These are phyloP conservation scores for Alternaria alternata DNA, from an alignment of 2,329 filamentous ascomycete species.

Conservation along the genomic window DNA sequence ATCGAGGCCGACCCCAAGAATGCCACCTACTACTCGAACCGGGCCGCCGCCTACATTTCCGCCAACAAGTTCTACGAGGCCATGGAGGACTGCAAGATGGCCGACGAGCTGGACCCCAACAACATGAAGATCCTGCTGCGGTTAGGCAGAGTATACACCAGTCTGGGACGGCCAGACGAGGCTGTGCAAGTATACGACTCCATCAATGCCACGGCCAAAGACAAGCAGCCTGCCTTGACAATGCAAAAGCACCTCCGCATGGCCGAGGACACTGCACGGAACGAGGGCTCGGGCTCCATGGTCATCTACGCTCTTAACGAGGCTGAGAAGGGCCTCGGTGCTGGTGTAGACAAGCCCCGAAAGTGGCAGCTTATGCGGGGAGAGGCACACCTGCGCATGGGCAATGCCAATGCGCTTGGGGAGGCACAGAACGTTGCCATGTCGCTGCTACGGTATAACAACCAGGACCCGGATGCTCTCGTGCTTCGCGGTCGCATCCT, in stretches of 20 bases:
- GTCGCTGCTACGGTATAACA: conserved; percentile 83
- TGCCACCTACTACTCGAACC: conserved; percentile 91
- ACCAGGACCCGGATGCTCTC: conserved; percentile 90
- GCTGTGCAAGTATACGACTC: conserved; percentile 82
- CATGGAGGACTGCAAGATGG: conserved; percentile 83
- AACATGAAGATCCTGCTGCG: conserved; percentile 90
- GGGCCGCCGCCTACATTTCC: conserved; percentile 92
- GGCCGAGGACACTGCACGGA: conserved; percentile 77
- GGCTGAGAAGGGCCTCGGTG: conserved; percentile 81
- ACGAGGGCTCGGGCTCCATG: conserved; percentile 86
- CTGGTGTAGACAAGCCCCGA: conserved; percentile 79
- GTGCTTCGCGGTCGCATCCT: conserved; percentile 87
- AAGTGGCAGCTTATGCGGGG: conserved; percentile 95
- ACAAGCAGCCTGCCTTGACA: conserved; percentile 80
- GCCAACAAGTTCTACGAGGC: conserved; percentile 80
- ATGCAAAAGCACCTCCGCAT: conserved; percentile 85
- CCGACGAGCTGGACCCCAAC: conserved; percentile 81
- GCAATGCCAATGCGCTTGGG: conserved; percentile 83
- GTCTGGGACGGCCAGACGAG: conserved; percentile 84
- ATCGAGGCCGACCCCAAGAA: conserved; percentile 87
- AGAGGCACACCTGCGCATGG: conserved; percentile 92
- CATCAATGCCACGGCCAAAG: conserved; percentile 84
- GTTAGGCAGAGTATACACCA: conserved; percentile 88
- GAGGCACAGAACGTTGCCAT: conserved; percentile 95
- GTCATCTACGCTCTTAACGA: conserved; percentile 89